A percentile compares a stretch with the other conserved stretches of the same genome.
phyloP scores from a whole-genome alignment of 441 rosid species.

The Capsella rubella region DNA sequence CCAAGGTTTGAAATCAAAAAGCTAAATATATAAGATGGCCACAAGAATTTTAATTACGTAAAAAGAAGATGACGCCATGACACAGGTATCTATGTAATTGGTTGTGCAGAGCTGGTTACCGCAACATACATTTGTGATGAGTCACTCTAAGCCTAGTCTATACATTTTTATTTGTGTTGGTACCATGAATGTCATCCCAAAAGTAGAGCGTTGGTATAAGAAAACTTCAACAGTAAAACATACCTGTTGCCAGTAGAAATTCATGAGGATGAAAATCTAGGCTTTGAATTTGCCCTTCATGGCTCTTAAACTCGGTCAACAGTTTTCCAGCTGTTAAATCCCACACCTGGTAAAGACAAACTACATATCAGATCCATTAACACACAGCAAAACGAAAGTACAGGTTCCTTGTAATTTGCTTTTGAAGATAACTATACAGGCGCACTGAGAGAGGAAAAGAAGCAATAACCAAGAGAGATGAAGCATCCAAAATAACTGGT shows the following conservation, averaged over 20 bases:
- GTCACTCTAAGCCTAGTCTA: slow-evolving; percentile 5
- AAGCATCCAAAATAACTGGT: slow-evolving; percentile 2
- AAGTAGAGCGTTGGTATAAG: slow-evolving; percentile 1
- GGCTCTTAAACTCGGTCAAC: slow-evolving; percentile 91
- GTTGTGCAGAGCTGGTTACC: not conserved
- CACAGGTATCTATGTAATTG: slow-evolving; percentile 10
- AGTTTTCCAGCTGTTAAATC: slow-evolving; percentile 99
- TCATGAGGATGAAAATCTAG: slow-evolving; percentile 98
- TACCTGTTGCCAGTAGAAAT: slow-evolving; percentile 97
- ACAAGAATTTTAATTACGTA: not conserved
- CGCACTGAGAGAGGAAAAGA: slow-evolving; percentile 18
- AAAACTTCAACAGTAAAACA: slow-evolving; percentile 33
- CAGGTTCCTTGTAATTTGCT: not conserved
- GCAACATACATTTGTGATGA: slow-evolving; percentile 15
- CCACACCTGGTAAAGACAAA: slow-evolving; percentile 71
- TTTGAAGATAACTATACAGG: slow-evolving; percentile 20
- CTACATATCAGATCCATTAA: slow-evolving; percentile 19
- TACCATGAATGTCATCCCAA: slow-evolving; percentile 7
- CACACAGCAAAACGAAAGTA: not conserved
- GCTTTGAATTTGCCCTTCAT: slow-evolving; percentile 94
- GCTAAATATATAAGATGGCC: slow-evolving; percentile 1
- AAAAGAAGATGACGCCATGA: slow-evolving; percentile 10
- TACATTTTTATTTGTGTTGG: not conserved
- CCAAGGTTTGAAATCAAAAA: slow-evolving; percentile 9
- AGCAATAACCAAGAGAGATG: not conserved